Conservation (phyloP, 1,284 basidiomycete species). For the Agaricales sp. region DNA sequence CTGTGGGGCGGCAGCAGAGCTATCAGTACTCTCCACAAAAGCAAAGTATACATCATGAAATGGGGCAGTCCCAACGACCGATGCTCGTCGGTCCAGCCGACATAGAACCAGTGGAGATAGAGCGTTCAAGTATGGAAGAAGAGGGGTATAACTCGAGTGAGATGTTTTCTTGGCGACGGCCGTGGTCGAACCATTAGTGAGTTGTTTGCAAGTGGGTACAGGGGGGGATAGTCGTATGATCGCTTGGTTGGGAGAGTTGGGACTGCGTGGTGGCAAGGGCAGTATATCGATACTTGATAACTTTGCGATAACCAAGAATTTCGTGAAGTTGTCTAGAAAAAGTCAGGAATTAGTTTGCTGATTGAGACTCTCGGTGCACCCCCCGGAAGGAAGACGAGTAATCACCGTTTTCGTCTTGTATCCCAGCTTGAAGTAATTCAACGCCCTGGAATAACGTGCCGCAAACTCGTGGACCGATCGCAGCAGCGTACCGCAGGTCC, state of each 20-base stretch:
- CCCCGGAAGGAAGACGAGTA: conserved; percentile 7
- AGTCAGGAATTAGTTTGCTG: neutral
- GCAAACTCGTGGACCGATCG: conserved; percentile 63
- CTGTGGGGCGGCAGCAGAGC: conserved; percentile 9
- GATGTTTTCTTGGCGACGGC: conserved; percentile 9
- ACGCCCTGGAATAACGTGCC: conserved; percentile 44
- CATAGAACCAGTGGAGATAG: conserved; percentile 15
- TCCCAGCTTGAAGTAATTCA: conserved; percentile 43
- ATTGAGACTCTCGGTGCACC: neutral
- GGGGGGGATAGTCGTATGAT: neutral
- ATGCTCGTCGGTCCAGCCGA: conserved; percentile 58
- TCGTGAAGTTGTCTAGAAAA: conserved; percentile 47
- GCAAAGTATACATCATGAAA: conserved; percentile 55
- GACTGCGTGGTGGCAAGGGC: neutral
- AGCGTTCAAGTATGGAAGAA: conserved; percentile 18
- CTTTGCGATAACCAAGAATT: conserved; percentile 29
- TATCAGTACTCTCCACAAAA: conserved; percentile 25
- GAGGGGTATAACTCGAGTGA: conserved; percentile 12
- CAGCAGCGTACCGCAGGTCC: conserved; percentile 40
- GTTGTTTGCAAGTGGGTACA: neutral
- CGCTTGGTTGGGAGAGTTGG: neutral
- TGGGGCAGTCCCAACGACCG: conserved; percentile 24
- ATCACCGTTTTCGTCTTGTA: conserved; percentile 54
- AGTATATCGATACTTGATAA: neutral
- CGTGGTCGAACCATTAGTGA: neutral